A percentile compares a stretch with the other conserved stretches of the same genome.
phyloP scores from a whole-genome alignment of 1,284 basidiomycete genomes.

The Mixia osmundae region DNA sequence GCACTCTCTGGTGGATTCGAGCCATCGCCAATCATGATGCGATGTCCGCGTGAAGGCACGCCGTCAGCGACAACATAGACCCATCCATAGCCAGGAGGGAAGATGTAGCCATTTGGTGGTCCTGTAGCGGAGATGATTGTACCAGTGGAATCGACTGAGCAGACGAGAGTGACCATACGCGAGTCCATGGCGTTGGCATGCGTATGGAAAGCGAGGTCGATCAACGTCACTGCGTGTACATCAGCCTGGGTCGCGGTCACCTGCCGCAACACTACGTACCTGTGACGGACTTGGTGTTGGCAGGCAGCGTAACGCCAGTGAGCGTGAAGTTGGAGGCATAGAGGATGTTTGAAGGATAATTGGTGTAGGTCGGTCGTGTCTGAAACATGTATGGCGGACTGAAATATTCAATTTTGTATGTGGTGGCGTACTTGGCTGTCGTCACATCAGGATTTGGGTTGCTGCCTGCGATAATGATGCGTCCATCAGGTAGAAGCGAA shows the following conservation, averaged over 20 bases:
- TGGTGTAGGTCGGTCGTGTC: conserved; percentile 30
- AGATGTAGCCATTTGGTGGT: conserved; percentile 35
- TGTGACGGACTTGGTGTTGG: conserved; percentile 21
- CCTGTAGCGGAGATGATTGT: background rate
- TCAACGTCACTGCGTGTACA: conserved; percentile 34
- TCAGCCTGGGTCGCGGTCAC: background rate
- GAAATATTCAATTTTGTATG: conserved; percentile 56
- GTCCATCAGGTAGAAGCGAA: conserved; percentile 6
- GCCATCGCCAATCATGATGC: conserved; percentile 46
- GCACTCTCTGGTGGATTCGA: background rate
- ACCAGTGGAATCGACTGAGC: background rate
- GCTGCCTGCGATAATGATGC: conserved; percentile 35
- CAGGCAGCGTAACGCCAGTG: conserved; percentile 23
- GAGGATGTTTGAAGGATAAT: conserved; percentile 25
- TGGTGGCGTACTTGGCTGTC: conserved; percentile 41
- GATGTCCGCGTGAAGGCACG: conserved; percentile 39
- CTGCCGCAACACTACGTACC: conserved; percentile 12
- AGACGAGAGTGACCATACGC: conserved; percentile 40
- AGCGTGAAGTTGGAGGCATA: conserved; percentile 30
- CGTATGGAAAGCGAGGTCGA: conserved; percentile 54
- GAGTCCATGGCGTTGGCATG: conserved; percentile 54
- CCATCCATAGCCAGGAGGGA: conserved; percentile 61
- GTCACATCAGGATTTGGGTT: conserved; percentile 60
- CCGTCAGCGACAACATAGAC: conserved; percentile 43
- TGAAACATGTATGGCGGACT: conserved; percentile 41